phyloP scores from a whole-genome alignment of 2,329 filamentous ascomycete species.

The Trichothecium sympodiale region DNA sequence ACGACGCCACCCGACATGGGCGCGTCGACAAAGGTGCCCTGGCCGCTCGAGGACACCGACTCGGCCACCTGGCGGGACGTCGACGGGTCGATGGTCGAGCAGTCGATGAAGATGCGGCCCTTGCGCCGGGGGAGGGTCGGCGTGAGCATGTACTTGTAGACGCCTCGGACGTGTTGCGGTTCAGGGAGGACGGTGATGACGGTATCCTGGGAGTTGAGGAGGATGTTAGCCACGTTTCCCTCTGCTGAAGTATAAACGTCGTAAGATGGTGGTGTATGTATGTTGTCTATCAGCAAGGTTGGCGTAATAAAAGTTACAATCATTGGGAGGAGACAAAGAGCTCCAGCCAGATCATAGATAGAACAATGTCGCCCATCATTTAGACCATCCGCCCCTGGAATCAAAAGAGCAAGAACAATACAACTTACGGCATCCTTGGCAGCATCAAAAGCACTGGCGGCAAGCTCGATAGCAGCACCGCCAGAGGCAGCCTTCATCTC shows the following conservation, averaged over 20 bases:
- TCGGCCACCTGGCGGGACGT: constrained; percentile 71
- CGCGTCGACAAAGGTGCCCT: constrained; percentile 79
- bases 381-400: constrained; percentile 1
- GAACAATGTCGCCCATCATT: constrained; percentile 20
- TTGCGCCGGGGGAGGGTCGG: constrained; percentile 28
- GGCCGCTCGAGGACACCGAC: constrained; percentile 49
- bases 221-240: no score
- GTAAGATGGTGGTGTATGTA: no score
- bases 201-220: constrained; percentile 49
- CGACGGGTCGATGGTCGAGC: constrained; percentile 88
- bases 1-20: constrained; percentile 97
- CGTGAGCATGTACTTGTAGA: constrained; percentile 67
- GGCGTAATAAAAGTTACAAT: constrained; percentile 54
- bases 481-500: constrained; percentile 32
- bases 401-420: neutral
- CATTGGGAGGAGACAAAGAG: constrained; percentile 20
- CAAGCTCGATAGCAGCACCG: constrained; percentile 36
- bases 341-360: constrained; percentile 51
- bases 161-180: constrained; percentile 73
- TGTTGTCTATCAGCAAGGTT: constrained; percentile 33
- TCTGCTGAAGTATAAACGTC: no score
- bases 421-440: constrained; percentile 40
- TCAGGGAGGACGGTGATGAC: constrained; percentile 86
- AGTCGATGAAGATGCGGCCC: constrained; percentile 81
- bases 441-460: constrained; percentile 33